Percentiles rank a stretch among this genome's conserved stretches.
phyloP scores from a whole-genome alignment of 768 basidiomycete species.

The Ephemerocybe angulata region DNA sequence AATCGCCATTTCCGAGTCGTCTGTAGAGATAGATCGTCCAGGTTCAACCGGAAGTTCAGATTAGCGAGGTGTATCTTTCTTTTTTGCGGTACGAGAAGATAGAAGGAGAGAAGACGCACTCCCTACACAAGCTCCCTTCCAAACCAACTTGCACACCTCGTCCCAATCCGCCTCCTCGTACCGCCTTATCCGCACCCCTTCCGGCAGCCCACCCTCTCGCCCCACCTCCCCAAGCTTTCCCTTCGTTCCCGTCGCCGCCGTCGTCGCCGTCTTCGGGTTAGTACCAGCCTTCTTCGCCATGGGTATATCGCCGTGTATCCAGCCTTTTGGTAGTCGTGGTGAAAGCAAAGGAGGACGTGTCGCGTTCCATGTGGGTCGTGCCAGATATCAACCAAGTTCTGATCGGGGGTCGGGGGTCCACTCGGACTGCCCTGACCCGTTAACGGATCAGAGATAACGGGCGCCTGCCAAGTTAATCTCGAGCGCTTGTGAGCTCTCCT shows the following conservation, averaged over 20 bases:
- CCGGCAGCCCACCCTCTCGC: neutral
- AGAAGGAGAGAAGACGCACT: neutral
- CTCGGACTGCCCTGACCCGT: too few species aligned
- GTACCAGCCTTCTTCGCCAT: neutral
- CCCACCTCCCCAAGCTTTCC: neutral
- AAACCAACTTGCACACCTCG: neutral
- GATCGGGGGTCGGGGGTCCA: too few species aligned
- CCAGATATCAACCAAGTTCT: too few species aligned
- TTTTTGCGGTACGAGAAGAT: neutral
- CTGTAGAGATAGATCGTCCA: neutral
- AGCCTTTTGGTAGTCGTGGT: neutral
- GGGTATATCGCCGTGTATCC: neutral
- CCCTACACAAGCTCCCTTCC: slow-evolving; percentile 1
- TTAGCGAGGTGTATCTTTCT: neutral
- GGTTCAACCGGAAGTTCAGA: too few species aligned
- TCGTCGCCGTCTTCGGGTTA: neutral
- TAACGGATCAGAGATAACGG: too few species aligned
- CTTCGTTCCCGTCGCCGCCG: neutral
- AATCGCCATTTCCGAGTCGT: neutral
- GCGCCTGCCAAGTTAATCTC: too few species aligned
- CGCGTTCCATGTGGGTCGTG: neutral
- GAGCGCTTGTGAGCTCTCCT: too few species aligned
- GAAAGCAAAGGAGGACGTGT: neutral
- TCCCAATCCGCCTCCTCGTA: neutral
- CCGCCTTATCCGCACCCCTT: neutral